Percentiles rank a stretch among this genome's conserved stretches.
Conservation (phyloP, 352 stramenopile genomes). For the Phytophthora parvispora region DNA sequence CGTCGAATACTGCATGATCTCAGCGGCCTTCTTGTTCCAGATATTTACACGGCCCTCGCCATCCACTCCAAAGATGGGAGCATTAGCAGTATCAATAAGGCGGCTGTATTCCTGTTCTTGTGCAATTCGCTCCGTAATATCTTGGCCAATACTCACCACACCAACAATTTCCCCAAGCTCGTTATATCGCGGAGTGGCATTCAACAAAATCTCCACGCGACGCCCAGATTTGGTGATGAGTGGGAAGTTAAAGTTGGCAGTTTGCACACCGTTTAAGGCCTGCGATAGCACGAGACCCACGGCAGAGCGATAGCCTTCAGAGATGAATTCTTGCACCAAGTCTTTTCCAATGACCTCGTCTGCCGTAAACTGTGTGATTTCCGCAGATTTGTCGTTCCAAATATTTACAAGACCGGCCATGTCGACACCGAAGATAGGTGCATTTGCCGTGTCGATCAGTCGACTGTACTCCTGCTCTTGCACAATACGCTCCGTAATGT, state of each 20-base stretch:
- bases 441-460: constrained; percentile 91
- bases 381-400: constrained; percentile 93
- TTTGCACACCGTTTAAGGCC: constrained; percentile 75
- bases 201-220: constrained; percentile 83
- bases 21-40: constrained; percentile 94
- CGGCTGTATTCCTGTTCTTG: constrained; percentile 91
- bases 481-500: constrained; percentile 85
- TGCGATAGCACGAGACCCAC: constrained; percentile 78
- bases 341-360: constrained; percentile 92
- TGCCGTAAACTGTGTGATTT: constrained; percentile 90
- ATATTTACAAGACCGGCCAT: constrained; percentile 84
- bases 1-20: constrained; percentile 92
- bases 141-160: constrained; percentile 88
- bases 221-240: constrained; percentile 82
- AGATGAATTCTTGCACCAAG: constrained; percentile 93
- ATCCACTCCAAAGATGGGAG: constrained; percentile 92
- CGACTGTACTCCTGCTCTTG: constrained; percentile 91
- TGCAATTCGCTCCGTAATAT: constrained; percentile 91
- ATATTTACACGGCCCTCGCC: constrained; percentile 86
- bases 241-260: constrained; percentile 88
- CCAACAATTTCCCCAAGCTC: constrained; percentile 80
- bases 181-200: constrained; percentile 82
- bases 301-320: constrained; percentile 69
- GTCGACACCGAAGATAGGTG: constrained; percentile 90
- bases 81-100: constrained; percentile 92